Evolutionary conservation across 805 yeast genomes (phyloP).

Genomic region (Spathaspora hagerdaliae): DNA sequence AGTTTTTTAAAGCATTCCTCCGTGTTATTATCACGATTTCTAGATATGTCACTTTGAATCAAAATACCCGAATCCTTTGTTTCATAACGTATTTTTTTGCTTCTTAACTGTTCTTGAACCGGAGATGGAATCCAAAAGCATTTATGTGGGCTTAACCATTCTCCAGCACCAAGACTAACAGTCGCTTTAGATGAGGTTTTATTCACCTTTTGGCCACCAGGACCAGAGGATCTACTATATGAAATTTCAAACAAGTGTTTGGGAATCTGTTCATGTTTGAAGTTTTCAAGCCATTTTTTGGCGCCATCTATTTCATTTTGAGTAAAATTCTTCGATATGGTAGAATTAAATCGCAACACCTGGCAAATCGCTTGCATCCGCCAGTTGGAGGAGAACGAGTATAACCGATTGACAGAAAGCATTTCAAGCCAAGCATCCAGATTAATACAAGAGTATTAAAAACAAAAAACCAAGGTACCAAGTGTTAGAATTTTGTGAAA

Average conservation of each 20-base stretch:
- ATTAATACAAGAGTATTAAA: no score
- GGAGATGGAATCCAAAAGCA: slow-evolving; percentile 59
- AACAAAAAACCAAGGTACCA: no score
- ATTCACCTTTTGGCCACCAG: slow-evolving; percentile 88
- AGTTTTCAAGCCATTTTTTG: slow-evolving; percentile 39
- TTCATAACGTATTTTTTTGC: slow-evolving; percentile 45
- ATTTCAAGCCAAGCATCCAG: no score
- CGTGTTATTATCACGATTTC: slow-evolving; percentile 58
- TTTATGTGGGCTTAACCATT: slow-evolving; percentile 39
- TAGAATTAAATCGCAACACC: background rate
- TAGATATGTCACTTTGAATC: slow-evolving; percentile 54
- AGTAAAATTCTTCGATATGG: slow-evolving; percentile 6
- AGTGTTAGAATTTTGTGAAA: no score
- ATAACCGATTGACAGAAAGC: no score
- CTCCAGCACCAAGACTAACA: slow-evolving; percentile 38
- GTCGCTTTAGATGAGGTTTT: slow-evolving; percentile 69
- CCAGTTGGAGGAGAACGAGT: no score
- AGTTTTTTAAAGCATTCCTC: slow-evolving; percentile 60
- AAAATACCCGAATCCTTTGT: slow-evolving; percentile 53
- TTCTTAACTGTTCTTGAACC: slow-evolving; percentile 38
- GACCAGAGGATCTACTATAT: slow-evolving; percentile 67
- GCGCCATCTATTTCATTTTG: slow-evolving; percentile 28
- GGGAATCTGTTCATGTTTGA: slow-evolving; percentile 38
- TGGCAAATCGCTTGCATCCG: background rate
- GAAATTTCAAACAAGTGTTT: slow-evolving; percentile 37